Conservation (phyloP, 75 land plant genomes). For the Picea glauca region DNA sequence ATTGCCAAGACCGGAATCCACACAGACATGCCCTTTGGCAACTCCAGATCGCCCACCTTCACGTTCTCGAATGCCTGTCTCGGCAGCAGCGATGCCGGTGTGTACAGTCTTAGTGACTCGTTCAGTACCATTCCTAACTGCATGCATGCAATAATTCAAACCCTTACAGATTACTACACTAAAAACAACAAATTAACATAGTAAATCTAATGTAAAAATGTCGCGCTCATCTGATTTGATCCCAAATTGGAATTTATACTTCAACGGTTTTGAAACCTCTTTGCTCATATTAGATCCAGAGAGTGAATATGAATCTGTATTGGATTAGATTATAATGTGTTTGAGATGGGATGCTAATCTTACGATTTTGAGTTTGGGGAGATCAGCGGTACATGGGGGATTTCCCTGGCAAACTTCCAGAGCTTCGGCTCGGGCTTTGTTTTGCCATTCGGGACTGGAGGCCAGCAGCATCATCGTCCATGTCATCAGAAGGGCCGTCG, state of each 20-base stretch:
- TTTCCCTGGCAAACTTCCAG: constrained; percentile 29
- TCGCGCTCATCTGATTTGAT: too few species aligned
- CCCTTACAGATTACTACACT: too few species aligned
- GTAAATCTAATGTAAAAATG: too few species aligned
- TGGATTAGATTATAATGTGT: neutral
- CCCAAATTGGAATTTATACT: constrained; percentile 4
- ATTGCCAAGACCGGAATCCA: constrained; percentile 71
- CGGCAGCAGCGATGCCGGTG: constrained; percentile 58
- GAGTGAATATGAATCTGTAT: neutral
- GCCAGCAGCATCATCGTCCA: constrained; percentile 93
- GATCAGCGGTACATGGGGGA: constrained; percentile 43
- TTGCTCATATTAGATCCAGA: constrained; percentile 13
- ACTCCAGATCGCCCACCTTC: constrained; percentile 48
- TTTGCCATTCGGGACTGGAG: constrained; percentile 81
- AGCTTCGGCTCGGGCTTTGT: constrained; percentile 66
- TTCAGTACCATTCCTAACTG: constrained; percentile 83
- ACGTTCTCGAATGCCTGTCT: constrained; percentile 65
- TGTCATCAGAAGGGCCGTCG: constrained; percentile 67
- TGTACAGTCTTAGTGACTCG: constrained; percentile 75
- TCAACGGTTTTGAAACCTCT: constrained; percentile 3
- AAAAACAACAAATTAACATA: too few species aligned
- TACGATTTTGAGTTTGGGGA: constrained; percentile 73
- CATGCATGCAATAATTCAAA: constrained; percentile 33
- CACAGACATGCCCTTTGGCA: constrained; percentile 71
- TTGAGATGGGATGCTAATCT: neutral